These are phyloP conservation scores for Penicillium sp. DNA, from an alignment of 2,329 filamentous ascomycete species.

Conservation along the genomic window DNA sequence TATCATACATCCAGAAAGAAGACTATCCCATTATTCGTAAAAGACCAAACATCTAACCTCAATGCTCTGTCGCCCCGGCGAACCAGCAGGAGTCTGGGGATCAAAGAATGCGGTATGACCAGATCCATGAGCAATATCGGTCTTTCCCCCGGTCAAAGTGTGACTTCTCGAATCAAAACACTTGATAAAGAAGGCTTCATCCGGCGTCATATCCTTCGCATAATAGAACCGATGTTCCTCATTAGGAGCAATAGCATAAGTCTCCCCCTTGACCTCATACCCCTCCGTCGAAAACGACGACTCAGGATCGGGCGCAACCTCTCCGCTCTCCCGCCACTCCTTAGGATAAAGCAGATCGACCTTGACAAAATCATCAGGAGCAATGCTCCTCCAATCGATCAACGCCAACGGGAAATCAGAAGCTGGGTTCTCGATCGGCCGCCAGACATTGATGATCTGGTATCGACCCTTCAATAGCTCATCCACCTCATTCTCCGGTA, in stretches of 20 bases:
- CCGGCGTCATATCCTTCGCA: slow-evolving; percentile 64
- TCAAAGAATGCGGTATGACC: slow-evolving; percentile 59
- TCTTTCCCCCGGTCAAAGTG: slow-evolving; percentile 34
- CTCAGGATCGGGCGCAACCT: slow-evolving; percentile 52
- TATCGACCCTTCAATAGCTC: slow-evolving; percentile 58
- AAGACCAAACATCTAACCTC: slow-evolving; percentile 65
- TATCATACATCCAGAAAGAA: neutral
- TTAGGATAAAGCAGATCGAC: slow-evolving; percentile 64
- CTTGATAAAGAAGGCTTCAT: slow-evolving; percentile 56
- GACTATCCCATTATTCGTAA: slow-evolving; percentile 50
- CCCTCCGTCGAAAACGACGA: slow-evolving; percentile 54
- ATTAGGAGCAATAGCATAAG: slow-evolving; percentile 58
- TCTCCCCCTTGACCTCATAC: slow-evolving; percentile 64
- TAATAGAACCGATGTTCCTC: slow-evolving; percentile 64
- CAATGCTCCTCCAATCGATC: slow-evolving; percentile 62
- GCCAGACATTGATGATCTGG: slow-evolving; percentile 71
- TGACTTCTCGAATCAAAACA: slow-evolving; percentile 54
- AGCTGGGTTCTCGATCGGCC: slow-evolving; percentile 63
- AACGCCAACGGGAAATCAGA: slow-evolving; percentile 68
- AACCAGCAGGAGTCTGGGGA: slow-evolving; percentile 52
- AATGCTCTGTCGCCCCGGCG: slow-evolving; percentile 59
- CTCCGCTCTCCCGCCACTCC: slow-evolving; percentile 59
- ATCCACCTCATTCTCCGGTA: slow-evolving; percentile 56
- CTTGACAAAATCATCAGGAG: slow-evolving; percentile 57
- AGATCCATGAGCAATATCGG: slow-evolving; percentile 49